phyloP scores from a whole-genome alignment of 2,329 filamentous ascomycete genomes.

The Penicillium sp. region DNA sequence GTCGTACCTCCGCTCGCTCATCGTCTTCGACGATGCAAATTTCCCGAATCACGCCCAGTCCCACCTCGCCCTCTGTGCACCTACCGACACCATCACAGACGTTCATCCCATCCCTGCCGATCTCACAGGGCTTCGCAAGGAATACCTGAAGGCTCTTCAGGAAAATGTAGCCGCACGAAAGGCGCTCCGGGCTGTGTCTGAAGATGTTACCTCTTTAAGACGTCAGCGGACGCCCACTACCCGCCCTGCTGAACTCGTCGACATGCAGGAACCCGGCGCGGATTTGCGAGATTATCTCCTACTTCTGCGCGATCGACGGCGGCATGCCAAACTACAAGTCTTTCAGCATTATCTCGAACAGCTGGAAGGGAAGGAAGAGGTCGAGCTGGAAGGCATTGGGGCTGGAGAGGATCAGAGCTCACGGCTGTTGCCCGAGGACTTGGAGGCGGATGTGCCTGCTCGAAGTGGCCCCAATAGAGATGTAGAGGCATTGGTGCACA shows the following conservation, averaged over 20 bases:
- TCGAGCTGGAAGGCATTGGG: constrained; percentile 22
- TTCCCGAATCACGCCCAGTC: constrained; percentile 24
- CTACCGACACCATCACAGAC: constrained; percentile 29
- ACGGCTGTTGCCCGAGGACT: constrained; percentile 17
- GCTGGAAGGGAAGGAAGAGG: constrained; percentile 31
- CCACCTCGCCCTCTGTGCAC: constrained; percentile 37
- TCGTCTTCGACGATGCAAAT: constrained; percentile 29
- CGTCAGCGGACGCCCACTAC: constrained; percentile 20
- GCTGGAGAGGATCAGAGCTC: constrained; percentile 12
- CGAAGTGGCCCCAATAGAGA: constrained; percentile 14
- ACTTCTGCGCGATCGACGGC: constrained; percentile 47
- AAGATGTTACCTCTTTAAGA: constrained; percentile 32
- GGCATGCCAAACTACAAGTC: constrained; percentile 47
- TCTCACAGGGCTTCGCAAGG: constrained; percentile 42
- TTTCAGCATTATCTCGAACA: constrained; percentile 48
- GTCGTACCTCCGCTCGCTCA: constrained; percentile 37
- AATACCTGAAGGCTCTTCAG: constrained; percentile 48
- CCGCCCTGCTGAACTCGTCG: constrained; percentile 15
- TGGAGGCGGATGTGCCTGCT: constrained; percentile 15
- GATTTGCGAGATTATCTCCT: constrained; percentile 42
- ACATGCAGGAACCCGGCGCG: constrained; percentile 19
- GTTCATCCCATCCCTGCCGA: constrained; percentile 40
- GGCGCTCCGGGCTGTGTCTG: constrained; percentile 35
- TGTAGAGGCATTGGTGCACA: constrained; percentile 36
- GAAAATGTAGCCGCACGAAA: constrained; percentile 42